Conservation (phyloP, 768 basidiomycete species). For the Cubamyces sp. region DNA sequence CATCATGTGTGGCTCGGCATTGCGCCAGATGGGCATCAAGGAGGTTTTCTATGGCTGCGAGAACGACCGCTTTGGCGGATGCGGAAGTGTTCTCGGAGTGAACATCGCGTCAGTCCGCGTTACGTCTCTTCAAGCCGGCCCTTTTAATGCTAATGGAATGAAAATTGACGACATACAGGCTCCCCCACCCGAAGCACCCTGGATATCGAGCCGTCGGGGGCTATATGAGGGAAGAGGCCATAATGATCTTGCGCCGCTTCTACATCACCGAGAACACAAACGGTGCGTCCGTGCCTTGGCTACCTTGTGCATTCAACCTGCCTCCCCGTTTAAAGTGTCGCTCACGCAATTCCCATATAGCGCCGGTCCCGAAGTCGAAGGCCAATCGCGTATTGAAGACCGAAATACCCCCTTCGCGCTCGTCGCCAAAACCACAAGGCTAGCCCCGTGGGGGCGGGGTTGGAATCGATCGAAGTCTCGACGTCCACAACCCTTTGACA, state of each 20-base stretch:
- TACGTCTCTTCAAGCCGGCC: not conserved
- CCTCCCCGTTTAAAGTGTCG: not conserved
- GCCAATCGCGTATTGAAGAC: constrained; percentile 84
- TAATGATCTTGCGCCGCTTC: constrained; percentile 62
- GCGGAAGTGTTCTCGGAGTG: constrained; percentile 91
- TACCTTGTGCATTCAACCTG: not conserved
- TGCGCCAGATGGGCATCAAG: constrained; percentile 90
- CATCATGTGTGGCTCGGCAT: constrained; percentile 97
- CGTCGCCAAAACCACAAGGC: constrained; percentile 11
- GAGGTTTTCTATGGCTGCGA: constrained; percentile 92
- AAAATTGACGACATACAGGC: constrained; percentile 43
- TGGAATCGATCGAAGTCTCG: no score
- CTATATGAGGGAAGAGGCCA: constrained; percentile 54
- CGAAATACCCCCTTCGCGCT: constrained; percentile 52
- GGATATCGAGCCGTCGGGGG: constrained; percentile 70
- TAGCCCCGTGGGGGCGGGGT: not conserved
- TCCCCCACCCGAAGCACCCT: constrained; percentile 74
- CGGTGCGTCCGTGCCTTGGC: constrained; percentile 53
- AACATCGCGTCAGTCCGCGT: constrained; percentile 64
- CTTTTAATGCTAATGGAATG: not conserved
- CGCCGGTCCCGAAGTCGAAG: constrained; percentile 90
- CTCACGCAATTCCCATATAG: constrained; percentile 44
- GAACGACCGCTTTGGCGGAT: constrained; percentile 96
- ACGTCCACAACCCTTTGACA: no score
- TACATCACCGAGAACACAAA: constrained; percentile 91